These are phyloP conservation scores for Populus euphratica DNA, from an alignment of 345 rosid species.

Conservation along the genomic window DNA sequence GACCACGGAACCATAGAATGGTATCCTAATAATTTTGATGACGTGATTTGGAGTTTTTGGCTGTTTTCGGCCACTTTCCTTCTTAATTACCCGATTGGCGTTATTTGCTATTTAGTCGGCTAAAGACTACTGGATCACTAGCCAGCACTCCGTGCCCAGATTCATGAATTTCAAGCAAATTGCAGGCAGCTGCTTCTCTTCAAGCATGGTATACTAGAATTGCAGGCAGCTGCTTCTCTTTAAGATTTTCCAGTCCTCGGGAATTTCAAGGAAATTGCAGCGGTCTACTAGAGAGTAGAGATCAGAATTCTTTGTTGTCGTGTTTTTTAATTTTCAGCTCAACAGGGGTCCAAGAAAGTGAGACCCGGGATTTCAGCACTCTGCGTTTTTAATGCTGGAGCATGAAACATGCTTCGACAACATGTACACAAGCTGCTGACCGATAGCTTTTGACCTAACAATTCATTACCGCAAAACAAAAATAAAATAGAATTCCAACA, in stretches of 20 bases:
- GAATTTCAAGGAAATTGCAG: slow-evolving; percentile 1
- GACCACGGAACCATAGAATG: neutral
- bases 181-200: neutral
- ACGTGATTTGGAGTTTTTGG: neutral
- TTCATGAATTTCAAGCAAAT: neutral
- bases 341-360: neutral
- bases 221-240: neutral
- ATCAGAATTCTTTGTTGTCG: neutral
- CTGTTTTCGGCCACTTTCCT: neutral
- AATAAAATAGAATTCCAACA: neutral
- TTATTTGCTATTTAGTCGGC: neutral
- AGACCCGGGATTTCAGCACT: neutral
- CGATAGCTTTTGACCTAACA: neutral
- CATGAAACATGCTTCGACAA: neutral
- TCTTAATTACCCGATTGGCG: neutral
- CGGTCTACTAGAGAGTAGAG: neutral
- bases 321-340: neutral
- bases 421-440: neutral
- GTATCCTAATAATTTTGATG: neutral
- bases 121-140: neutral
- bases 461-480: neutral
- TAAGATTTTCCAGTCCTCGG: neutral
- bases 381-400: neutral
- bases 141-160: neutral
- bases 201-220: neutral